phyloP scores from a whole-genome alignment of 129 eudicot genomes.

The Flaveria sonorensis region DNA sequence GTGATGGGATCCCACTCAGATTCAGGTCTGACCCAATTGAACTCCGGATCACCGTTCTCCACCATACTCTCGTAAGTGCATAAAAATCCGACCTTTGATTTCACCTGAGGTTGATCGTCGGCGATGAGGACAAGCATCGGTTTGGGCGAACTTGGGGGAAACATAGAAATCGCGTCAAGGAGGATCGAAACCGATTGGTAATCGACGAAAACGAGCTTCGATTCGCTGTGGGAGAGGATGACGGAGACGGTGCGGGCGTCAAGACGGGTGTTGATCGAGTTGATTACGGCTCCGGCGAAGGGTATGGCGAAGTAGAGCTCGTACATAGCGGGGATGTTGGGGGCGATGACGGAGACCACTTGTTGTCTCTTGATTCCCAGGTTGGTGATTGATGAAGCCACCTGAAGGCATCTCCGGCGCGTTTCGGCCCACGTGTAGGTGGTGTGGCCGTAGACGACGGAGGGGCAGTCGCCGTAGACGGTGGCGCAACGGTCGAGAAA shows the following conservation, averaged over 20 bases:
- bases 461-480: conserved; percentile 50
- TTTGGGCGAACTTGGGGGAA: conserved; percentile 10
- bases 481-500: conserved; percentile 55
- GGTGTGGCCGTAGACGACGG: conserved; percentile 38
- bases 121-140: conserved; percentile 44
- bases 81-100: conserved; percentile 1
- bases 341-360: conserved; percentile 64
- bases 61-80: conserved; percentile 47
- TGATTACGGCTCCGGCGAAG: conserved; percentile 55
- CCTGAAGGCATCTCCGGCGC: conserved; percentile 40
- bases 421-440: conserved; percentile 51
- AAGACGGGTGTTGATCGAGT: conserved; percentile 57
- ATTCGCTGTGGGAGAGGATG: conserved; percentile 45
- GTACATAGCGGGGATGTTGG: conserved; percentile 61
- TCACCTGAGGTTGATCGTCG: conserved; percentile 14
- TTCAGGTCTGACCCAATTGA: conserved; percentile 50
- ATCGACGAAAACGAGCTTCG: conserved; percentile 51
- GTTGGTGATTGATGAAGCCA: conserved; percentile 51
- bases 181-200: conserved; percentile 24
- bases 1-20: conserved; percentile 58
- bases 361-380: conserved; percentile 39
- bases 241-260: conserved; percentile 51
- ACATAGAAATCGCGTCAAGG: conserved; percentile 34
- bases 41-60: conserved; percentile 43
- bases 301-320: conserved; percentile 70